Evolutionary conservation across 768 basidiomycete genomes (phyloP).

Genomic region (Mycena vitilis): DNA sequence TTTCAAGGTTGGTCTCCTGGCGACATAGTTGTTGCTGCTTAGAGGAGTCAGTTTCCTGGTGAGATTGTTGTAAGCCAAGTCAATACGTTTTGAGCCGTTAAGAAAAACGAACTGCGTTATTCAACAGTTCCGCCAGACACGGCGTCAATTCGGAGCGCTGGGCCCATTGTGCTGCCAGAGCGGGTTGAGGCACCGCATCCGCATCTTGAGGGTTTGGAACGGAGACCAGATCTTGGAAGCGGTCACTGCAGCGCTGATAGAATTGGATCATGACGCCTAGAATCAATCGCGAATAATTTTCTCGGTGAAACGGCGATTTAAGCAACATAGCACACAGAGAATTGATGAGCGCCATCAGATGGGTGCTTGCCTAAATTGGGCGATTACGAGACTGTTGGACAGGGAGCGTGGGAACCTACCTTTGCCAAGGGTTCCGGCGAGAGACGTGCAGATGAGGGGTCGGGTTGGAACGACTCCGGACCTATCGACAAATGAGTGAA

Average conservation of each 20-base stretch:
- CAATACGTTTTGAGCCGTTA: not conserved
- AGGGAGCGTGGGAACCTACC: conserved; percentile 50
- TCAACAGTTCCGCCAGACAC: conserved; percentile 76
- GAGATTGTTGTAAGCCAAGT: not conserved
- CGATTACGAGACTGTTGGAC: conserved; percentile 2
- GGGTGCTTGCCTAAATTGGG: conserved; percentile 77
- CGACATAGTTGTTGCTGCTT: conserved; percentile 69
- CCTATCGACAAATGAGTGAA: conserved; percentile 52
- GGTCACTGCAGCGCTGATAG: conserved; percentile 92
- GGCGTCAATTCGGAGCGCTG: conserved; percentile 83
- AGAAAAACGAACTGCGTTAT: conserved; percentile 56
- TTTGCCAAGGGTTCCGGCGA: conserved; percentile 84
- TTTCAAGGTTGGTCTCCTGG: conserved; percentile 86
- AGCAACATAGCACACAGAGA: conserved; percentile 92
- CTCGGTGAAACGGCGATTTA: conserved; percentile 93
- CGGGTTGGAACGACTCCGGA: conserved; percentile 89
- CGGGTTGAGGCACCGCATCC: conserved; percentile 59
- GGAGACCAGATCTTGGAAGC: conserved; percentile 81
- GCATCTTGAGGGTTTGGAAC: conserved; percentile 44
- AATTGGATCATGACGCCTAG: conserved; percentile 95
- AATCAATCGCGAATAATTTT: conserved; percentile 94
- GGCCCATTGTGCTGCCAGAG: conserved; percentile 84
- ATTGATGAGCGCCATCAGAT: conserved; percentile 90
- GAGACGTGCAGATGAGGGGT: conserved; percentile 72
- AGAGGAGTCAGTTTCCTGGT: conserved; percentile 53